Evolutionary conservation across 2,329 filamentous ascomycete genomes (phyloP), one percentile per base, ranked within the genome.

Genomic region (Aureobasidium sp.): DNA sequence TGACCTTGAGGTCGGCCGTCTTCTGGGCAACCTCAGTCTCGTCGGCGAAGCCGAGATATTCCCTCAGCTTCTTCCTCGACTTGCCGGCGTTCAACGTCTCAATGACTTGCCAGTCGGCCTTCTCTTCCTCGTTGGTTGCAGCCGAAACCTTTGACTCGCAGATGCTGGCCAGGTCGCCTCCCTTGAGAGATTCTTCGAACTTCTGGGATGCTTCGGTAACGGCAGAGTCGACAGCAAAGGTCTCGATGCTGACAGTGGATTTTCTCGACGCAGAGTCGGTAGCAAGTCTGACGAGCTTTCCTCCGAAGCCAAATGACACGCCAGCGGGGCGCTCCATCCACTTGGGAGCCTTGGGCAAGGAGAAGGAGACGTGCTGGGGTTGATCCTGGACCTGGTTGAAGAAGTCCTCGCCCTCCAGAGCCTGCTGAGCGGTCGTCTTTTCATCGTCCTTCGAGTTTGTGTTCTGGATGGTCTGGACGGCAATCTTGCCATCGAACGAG

Each of bases 401-500:
- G 79, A 99, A 99, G 69, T 97, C 94, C 69, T 96, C 94, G 50
- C 89, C 92, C 69, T 96, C 90, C 33, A 94, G 76, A 57, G 84
- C 84, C 68, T 84, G 80, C 49, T 66, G 68, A 68, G 89, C 84
- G 11, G 85, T 81, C 6, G 77, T 75, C 72, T 91, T 84, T 1
- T 86, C 81, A n/a, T 73, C 69, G 4, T 82, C 80, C 61, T 89
- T 84, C 11, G 86, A 83, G 71, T 94, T 95, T 35, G 92, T 96
- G 74, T 94, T 96, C 70, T 99, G 94, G 42, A 96, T 81, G 1
- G 93, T 96, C 72, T 96, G 93, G 46, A 99, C 79, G 1, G 89
- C 87, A 64, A 99, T 96, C 75, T 95, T 96, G 67, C 95, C 94
- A 70, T 99, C 94, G 66, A 97, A 97, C 2, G 93, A 95, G 10